Conservation (phyloP, 2,329 filamentous ascomycete species). For the Pochonia chlamydosporia region DNA sequence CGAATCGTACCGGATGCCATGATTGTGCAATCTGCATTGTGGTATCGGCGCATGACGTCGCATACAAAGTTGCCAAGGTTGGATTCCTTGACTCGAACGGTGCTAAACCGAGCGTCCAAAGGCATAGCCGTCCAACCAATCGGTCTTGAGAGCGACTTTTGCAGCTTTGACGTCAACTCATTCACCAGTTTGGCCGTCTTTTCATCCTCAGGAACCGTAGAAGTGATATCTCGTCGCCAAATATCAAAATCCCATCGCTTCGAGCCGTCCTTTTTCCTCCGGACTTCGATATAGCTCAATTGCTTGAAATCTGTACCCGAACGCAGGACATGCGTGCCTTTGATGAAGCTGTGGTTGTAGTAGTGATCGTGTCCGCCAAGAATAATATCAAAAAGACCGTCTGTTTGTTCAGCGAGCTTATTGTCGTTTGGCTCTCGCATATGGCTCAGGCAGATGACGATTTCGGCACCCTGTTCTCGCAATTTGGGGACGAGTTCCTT, state of each 20-base stretch:
- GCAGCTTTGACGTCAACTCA: conserved; percentile 65
- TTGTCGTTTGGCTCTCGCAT: conserved; percentile 85
- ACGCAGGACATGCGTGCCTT: conserved; percentile 76
- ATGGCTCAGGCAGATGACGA: conserved; percentile 78
- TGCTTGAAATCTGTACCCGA: conserved; percentile 92
- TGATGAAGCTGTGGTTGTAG: conserved; percentile 72
- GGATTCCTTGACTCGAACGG: conserved; percentile 69
- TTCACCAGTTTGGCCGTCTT: conserved; percentile 57
- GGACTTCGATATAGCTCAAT: conserved; percentile 78
- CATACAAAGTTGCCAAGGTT: conserved; percentile 90
- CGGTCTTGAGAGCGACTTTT: conserved; percentile 72
- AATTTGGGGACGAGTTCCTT: conserved; percentile 68
- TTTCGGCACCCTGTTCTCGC: conserved; percentile 71
- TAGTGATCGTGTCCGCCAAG: conserved; percentile 88
- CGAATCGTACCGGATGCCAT: conserved; percentile 84
- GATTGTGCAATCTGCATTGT: conserved; percentile 72
- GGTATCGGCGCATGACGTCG: conserved; percentile 83
- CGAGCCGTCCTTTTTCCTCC: conserved; percentile 42
- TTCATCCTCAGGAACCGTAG: conserved; percentile 58
- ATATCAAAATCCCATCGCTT: conserved; percentile 74
- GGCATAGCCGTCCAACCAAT: conserved; percentile 78
- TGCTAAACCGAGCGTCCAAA: conserved; percentile 80
- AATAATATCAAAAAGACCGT: conserved; percentile 75
- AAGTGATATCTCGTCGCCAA: conserved; percentile 65
- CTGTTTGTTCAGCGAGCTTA: conserved; percentile 70